Conservation (phyloP, 2,329 filamentous ascomycete genomes). For the Metarhizium anisopliae region DNA sequence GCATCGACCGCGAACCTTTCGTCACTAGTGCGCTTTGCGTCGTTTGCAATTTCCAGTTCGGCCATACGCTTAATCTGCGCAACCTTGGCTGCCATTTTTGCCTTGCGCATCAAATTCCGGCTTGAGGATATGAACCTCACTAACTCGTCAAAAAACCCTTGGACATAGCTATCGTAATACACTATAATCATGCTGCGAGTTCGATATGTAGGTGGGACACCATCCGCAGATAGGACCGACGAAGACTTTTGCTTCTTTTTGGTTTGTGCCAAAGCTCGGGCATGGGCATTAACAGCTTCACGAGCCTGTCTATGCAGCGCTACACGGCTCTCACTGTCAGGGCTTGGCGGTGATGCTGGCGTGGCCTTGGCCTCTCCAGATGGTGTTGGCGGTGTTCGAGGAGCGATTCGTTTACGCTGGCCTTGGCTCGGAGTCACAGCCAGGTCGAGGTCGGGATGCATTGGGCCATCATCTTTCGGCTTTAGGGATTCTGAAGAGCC, state of each 20-base stretch:
- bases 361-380: conserved; percentile 9
- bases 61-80: conserved; percentile 54
- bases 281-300: conserved; percentile 36
- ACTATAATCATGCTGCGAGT: conserved; percentile 72
- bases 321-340: conserved; percentile 9
- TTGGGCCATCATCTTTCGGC: conserved; percentile 34
- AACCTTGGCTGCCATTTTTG: conserved; percentile 73
- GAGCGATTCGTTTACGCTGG: conserved; percentile 4
- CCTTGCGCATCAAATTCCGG: conserved; percentile 77
- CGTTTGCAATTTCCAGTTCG: conserved; percentile 47
- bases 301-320: conserved; percentile 28
- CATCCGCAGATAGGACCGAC: conserved; percentile 41
- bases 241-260: conserved; percentile 42
- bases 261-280: conserved; percentile 36
- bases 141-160: conserved; percentile 71
- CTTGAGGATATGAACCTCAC: conserved; percentile 75
- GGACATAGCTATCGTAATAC: conserved; percentile 86
- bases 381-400: conserved; percentile 12
- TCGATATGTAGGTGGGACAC: conserved; percentile 49
- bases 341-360: conserved; percentile 19
- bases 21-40: conserved; percentile 32
- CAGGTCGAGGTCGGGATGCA: conserved; percentile 12
- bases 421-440: background rate
- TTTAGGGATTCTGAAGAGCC: conserved; percentile 46
- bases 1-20: conserved; percentile 19